Percentiles rank a stretch among this genome's conserved stretches.
These are phyloP conservation scores for Ganoderma sinense DNA, from an alignment of 1,284 basidiomycete species.

Conservation along the genomic window DNA sequence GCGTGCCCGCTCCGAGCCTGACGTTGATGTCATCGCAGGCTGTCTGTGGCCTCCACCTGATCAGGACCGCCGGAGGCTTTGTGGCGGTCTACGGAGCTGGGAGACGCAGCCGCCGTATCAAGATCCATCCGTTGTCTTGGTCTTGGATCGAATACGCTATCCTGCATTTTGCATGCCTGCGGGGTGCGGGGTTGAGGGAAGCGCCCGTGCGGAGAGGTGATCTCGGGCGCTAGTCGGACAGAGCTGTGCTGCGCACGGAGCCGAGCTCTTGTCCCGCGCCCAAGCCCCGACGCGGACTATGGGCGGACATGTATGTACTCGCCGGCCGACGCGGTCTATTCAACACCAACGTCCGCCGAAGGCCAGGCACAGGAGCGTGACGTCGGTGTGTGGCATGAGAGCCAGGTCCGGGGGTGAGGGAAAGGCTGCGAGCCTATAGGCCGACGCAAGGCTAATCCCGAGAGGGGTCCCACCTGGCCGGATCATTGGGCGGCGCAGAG, in stretches of 20 bases:
- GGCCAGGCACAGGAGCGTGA: constrained; percentile 15
- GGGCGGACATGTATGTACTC: neutral
- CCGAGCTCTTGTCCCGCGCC: neutral
- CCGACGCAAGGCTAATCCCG: constrained; percentile 22
- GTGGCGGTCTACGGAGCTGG: neutral
- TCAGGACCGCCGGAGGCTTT: neutral
- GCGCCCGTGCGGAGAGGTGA: constrained; percentile 1
- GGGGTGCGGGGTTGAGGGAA: constrained; percentile 2
- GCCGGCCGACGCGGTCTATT: constrained; percentile 9
- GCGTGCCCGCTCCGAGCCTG: constrained; percentile 5
- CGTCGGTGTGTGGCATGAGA: constrained; percentile 17
- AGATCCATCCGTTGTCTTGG: neutral
- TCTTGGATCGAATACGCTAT: constrained; percentile 5
- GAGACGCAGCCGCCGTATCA: neutral
- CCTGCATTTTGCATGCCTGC: neutral
- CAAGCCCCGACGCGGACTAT: constrained; percentile 17
- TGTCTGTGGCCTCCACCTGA: neutral
- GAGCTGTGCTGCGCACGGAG: constrained; percentile 21
- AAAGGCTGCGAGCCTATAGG: constrained; percentile 21
- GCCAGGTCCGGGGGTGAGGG: constrained; percentile 1
- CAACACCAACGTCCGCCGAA: neutral
- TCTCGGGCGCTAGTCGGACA: constrained; percentile 7
- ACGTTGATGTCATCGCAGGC: neutral
- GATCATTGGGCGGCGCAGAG: constrained; percentile 18
- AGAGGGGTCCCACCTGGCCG: constrained; percentile 14